Base-by-base conservation (phyloP, 352 stramenopile genomes). In the Phytophthora tentaculata region DNA sequence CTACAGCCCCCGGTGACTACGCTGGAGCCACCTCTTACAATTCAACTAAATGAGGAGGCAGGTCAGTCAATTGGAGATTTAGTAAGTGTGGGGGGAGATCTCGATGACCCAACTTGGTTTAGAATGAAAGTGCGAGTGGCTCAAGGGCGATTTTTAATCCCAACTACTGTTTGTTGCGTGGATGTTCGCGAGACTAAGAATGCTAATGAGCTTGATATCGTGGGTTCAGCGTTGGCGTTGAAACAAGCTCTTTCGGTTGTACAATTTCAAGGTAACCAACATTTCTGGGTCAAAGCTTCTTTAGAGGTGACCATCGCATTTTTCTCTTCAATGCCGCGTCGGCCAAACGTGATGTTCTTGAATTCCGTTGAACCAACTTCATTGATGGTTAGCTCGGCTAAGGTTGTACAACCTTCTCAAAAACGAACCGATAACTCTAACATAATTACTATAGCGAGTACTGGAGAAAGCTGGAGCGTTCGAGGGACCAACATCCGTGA, bases 91-190 rank as follows among this genome's bases (percentile, higher is more conserved):
- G 23, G 35, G n/a, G 63, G 61, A n/a, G 52, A 56, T 32, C 37
- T 29, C 32, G 14, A 64, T 16, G 60, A 69, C 43, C 37, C 56
- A 8, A 62, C 44, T 9, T 58, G 70, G 50, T 70, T 73, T 66
- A 61, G 54, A 49, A 56, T 76, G 41, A 13, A 41, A 62, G 54
- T 23, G 19, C 45, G 37, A 6, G 67, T 76, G 2, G 16, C n/a
- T 14, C 53, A 76, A 45, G 71, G 71, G 5, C 54, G 12, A 22
- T 47, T 79, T 14, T 69, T 17, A 17, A 49, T 76, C 26, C 67
- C 71, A 20, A 54, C 28, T 2, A 54, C 50, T 24, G 43, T 79
- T 24, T 79, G 67, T 29, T 76, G 71, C 29, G 57, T 79, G 26
- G 63, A 73, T 48, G 64, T 79, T 39, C 62, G 24, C 20, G 20